Evolutionary conservation across 179 eudicot species (phyloP).

Genomic region (Sideroxylon spinosum): DNA sequence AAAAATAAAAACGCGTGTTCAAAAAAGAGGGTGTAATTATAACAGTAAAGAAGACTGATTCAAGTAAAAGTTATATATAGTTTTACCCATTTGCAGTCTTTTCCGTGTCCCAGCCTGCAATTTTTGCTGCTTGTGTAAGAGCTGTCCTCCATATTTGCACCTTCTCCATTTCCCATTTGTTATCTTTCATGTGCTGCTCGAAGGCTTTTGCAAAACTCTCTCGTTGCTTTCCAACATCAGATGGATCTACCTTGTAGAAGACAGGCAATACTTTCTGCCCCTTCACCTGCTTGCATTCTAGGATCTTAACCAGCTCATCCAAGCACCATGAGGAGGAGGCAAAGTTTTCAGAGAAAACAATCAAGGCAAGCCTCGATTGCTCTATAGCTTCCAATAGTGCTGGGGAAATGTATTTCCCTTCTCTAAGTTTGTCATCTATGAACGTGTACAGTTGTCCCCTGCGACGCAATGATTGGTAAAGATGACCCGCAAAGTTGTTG

Average conservation of each 20-base stretch:
- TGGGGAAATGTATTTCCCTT: not conserved
- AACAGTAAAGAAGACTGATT: too few relatives aligned
- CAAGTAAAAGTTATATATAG: too few relatives aligned
- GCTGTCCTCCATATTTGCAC: not conserved
- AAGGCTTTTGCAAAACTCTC: slow-evolving; percentile 13
- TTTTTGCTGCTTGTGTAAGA: not conserved
- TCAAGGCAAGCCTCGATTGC: not conserved
- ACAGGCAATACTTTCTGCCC: too few relatives aligned
- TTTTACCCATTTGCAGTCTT: too few relatives aligned
- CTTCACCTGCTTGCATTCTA: not conserved
- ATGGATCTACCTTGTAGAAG: too few relatives aligned
- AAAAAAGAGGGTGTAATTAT: too few relatives aligned
- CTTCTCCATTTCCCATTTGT: not conserved
- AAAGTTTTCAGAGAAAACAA: slow-evolving; percentile 1
- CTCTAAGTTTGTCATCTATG: not conserved
- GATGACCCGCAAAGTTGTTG: not conserved
- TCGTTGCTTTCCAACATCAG: not conserved
- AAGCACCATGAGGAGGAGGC: slow-evolving; percentile 12
- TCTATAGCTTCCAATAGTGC: slow-evolving; percentile 9
- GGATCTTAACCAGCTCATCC: slow-evolving; percentile 9
- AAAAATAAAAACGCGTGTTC: too few relatives aligned
- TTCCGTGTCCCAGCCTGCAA: too few relatives aligned
- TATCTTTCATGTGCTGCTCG: not conserved
- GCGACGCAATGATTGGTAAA: not conserved
- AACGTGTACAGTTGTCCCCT: not conserved